A percentile compares a stretch with the other conserved stretches of the same genome.
Evolutionary conservation across 2,329 filamentous ascomycete genomes (phyloP).

Genomic region (Pseudopyricularia javanii): DNA sequence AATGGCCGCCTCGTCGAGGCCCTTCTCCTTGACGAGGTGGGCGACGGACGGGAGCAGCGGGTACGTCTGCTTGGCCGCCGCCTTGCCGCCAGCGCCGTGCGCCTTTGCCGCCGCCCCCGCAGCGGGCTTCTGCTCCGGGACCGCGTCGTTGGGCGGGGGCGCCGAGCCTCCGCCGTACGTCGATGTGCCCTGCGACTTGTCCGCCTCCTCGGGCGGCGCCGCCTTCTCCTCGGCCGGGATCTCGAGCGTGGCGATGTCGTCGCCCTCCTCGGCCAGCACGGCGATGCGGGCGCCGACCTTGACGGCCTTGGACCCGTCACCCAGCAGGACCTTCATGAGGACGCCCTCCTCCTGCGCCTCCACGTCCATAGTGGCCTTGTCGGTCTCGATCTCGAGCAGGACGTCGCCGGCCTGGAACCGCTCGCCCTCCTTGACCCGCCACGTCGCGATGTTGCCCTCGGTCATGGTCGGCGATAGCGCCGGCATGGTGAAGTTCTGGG

Average conservation of each 20-base stretch:
- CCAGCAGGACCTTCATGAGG: slow-evolving; percentile 68
- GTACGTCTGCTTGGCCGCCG: slow-evolving; percentile 53
- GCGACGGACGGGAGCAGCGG: slow-evolving; percentile 74
- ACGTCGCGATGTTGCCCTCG: slow-evolving; percentile 75
- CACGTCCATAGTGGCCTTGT: slow-evolving; percentile 91
- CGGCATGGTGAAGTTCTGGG: slow-evolving; percentile 84
- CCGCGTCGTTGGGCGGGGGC: slow-evolving; percentile 5
- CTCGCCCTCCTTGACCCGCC: slow-evolving; percentile 82
- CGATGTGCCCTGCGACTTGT: slow-evolving; percentile 12
- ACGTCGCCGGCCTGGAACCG: slow-evolving; percentile 74
- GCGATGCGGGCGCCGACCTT: slow-evolving; percentile 73
- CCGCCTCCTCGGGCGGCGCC: slow-evolving; percentile 15
- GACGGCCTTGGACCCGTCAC: slow-evolving; percentile 63
- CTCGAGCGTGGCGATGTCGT: slow-evolving; percentile 63
- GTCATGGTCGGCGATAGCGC: slow-evolving; percentile 90
- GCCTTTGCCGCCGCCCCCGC: slow-evolving; percentile 12
- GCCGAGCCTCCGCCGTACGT: not conserved
- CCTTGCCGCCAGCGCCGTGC: slow-evolving; percentile 24
- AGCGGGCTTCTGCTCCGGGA: slow-evolving; percentile 2
- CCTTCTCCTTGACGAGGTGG: slow-evolving; percentile 68
- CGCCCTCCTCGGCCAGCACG: slow-evolving; percentile 68
- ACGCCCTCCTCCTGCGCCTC: slow-evolving; percentile 85
- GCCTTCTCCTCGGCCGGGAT: slow-evolving; percentile 56
- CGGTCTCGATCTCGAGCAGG: slow-evolving; percentile 82
- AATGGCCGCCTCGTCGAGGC: slow-evolving; percentile 62